Conservation (phyloP, 257 asterid genomes). For the Capsicum baccatum region DNA sequence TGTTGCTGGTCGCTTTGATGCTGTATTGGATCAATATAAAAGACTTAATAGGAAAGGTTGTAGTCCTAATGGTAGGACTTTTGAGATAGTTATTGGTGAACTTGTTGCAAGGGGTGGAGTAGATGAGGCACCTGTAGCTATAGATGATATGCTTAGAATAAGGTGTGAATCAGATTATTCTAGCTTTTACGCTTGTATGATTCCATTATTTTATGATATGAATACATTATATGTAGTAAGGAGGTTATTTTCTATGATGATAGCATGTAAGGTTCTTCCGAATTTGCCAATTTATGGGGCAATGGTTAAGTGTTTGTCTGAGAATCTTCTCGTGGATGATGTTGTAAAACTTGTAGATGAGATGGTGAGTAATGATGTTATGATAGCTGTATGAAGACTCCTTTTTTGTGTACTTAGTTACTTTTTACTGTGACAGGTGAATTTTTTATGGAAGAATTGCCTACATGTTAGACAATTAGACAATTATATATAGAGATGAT, state of each 20-base stretch:
- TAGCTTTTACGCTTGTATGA: conserved; percentile 50
- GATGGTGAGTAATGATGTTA: conserved; percentile 55
- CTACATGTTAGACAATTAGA: not conserved
- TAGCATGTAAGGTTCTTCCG: conserved; percentile 52
- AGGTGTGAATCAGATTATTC: conserved; percentile 54
- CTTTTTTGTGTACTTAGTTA: not conserved
- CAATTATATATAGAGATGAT: not conserved
- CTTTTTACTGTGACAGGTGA: not conserved
- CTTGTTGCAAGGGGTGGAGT: conserved; percentile 59
- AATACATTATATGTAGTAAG: conserved; percentile 49
- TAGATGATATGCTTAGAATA: conserved; percentile 61
- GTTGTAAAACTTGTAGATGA: conserved; percentile 60
- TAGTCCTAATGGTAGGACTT: conserved; percentile 67
- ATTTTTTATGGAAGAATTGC: not conserved
- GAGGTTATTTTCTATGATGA: conserved; percentile 62
- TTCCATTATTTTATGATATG: conserved; percentile 62
- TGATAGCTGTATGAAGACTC: not conserved
- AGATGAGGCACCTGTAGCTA: conserved; percentile 55
- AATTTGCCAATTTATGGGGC: conserved; percentile 51
- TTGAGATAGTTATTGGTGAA: conserved; percentile 64
- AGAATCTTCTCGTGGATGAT: conserved; percentile 60
- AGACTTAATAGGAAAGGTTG: conserved; percentile 80
- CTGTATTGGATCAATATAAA: conserved; percentile 68
- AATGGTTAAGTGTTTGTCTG: conserved; percentile 63
- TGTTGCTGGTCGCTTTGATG: conserved; percentile 62